Base-by-base conservation (phyloP, 2,329 filamentous ascomycete genomes). In the Sclerotinia sclerotiorum region DNA sequence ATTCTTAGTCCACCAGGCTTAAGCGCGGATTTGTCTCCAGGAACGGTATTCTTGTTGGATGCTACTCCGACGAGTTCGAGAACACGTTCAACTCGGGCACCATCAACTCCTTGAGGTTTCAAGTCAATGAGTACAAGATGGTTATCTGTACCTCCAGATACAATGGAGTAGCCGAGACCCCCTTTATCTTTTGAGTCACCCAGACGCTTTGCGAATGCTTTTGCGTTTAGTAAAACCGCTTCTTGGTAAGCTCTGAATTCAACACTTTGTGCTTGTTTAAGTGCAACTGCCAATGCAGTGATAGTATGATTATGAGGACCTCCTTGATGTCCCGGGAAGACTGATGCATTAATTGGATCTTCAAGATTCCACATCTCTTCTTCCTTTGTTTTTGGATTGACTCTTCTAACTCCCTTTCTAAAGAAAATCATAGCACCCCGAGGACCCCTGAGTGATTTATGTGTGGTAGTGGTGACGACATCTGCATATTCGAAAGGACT, bases 271-370 rank as follows among this genome's bases (percentile, higher is more conserved):
- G 93, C 93, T 81, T 99, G 95, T 83, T 97, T 96, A 69, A 99
- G 85, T 17, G 95, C 95, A 61, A 99, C 95, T 27, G 95, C 89
- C 39, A 99, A 85, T 56, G 95, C 95, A 48, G 95, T 96, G 79
- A 99, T 99, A 75, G 95, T 99, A 84, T 99, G 95, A 84, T 99
- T 99, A 83, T 99, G 95, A 66, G 95, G 95, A 32, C 95, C 95
- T 78, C 95, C 95, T 80, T 99, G 95, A 81, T 99, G 95, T 68
- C 95, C 95, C 21, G 95, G 95, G 85, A 99, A 99, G 70, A 99
- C 95, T 68, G 94, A 97, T 75, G 88, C 87, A 82, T 99, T 99
- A 83, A 99, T 99, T 68, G 94, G 92, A 39, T 85, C 86, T 80
- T 98, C 95, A 54, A 99, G 90, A 77, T 97, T 90, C 82, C 97